A percentile compares a stretch with the other conserved stretches of the same genome.
phyloP scores from a whole-genome alignment of 106 monocot genomes.

The Apostasia shenzhenica region DNA sequence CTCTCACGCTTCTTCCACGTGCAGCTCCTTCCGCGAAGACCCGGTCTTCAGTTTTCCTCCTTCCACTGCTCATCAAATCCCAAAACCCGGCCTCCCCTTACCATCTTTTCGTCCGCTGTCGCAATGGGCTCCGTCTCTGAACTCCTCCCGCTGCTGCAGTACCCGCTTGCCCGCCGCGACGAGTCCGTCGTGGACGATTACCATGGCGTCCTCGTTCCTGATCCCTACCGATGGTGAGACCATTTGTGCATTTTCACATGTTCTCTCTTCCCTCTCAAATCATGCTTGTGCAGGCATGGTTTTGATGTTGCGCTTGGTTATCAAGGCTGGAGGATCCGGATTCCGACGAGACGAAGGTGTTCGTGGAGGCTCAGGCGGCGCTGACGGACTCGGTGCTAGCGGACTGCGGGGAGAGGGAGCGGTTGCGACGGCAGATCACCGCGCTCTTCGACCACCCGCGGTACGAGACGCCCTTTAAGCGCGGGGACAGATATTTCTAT shows the following conservation, averaged over 20 bases:
- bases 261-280: neutral
- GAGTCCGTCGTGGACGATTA: constrained; percentile 70
- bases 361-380: constrained; percentile 59
- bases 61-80: neutral
- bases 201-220: constrained; percentile 67
- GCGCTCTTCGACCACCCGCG: constrained; percentile 68
- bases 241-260: neutral
- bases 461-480: constrained; percentile 48
- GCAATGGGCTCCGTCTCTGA: constrained; percentile 49
- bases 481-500: constrained; percentile 71
- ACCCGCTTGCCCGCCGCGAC: constrained; percentile 80
- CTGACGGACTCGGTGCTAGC: constrained; percentile 58
- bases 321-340: constrained; percentile 93
- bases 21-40: neutral
- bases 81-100: no score
- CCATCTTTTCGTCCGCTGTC: neutral
- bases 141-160: constrained; percentile 33
- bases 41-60: neutral
- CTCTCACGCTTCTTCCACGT: neutral
- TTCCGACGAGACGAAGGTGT: constrained; percentile 75
- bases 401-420: constrained; percentile 48
- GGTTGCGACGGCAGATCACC: constrained; percentile 38
- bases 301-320: neutral
- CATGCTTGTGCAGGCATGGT: neutral
- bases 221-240: constrained; percentile 83